Base-by-base conservation (phyloP, 495 filamentous ascomycete genomes). In the Schizothecium vesticola region DNA sequence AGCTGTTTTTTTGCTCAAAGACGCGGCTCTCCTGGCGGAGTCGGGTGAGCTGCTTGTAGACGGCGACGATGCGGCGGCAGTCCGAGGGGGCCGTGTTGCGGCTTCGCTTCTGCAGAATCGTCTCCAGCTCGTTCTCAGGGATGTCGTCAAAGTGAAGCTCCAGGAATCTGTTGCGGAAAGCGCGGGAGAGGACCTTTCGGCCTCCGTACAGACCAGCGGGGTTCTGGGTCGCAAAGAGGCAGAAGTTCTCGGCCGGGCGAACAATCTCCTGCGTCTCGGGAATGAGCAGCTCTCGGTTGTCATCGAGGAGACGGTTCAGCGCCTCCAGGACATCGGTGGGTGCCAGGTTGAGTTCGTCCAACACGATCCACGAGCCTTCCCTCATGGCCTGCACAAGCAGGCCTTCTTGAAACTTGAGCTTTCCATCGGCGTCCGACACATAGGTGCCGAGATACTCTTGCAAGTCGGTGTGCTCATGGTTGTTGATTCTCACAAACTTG, bases 181-280 rank as follows among this genome's bases (percentile, higher is more conserved):
- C 96, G 9, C 96, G 87, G 13, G 94, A 97, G 3, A 99, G 81
- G 6, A 91, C 86, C 74, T 99, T 99, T 68, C 96, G 85, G 23
- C 96, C 96, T 67, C 96, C 96, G 75, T 99, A 99, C 6, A 98
- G 80, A 24, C 96, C 96, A 21, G 96, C 90, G 3, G 96, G 96
- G 71, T 99, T 99, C 73, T 99, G 96, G 0, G 96, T 99, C n/a
- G 96, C 96, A 71, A 98, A 99, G 1, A 99, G 85, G 89, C 98
- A 96, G 80, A 99, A 99, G 74, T 96, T 92, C 36, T 90, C 87
- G 67, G 97, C 92, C 1, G 96, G 96, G 36, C 89, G 88, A 28
- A 99, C 90, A 21, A 93, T 84, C 73, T 98, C 93, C 76, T 99
- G 96, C 0, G 96, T 98, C 73, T 99, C 96, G 0, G 96, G 95